Conservation (phyloP, 441 rosid genomes). For the Geranium incanum region DNA sequence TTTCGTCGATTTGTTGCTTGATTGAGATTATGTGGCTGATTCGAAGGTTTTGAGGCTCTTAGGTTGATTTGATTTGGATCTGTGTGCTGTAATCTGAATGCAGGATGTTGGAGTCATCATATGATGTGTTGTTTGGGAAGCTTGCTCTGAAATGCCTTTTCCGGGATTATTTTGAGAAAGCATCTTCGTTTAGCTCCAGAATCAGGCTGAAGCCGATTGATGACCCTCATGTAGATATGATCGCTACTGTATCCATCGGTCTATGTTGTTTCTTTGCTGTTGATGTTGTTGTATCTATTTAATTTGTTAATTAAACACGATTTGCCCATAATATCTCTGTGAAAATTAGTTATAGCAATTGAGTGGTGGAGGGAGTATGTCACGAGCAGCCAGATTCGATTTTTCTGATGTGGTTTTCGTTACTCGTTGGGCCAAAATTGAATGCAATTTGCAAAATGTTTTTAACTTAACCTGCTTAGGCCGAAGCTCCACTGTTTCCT, state of each 20-base stretch:
- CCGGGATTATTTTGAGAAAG: conserved; percentile 81
- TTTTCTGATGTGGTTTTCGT: background rate
- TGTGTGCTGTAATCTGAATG: conserved; percentile 13
- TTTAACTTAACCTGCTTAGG: conserved; percentile 36
- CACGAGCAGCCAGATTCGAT: background rate
- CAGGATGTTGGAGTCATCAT: conserved; percentile 88
- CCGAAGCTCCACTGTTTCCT: conserved; percentile 58
- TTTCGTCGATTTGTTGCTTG: background rate
- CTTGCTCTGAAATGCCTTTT: conserved; percentile 69
- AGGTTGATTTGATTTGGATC: background rate
- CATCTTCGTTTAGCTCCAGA: conserved; percentile 56
- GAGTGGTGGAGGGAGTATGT: background rate
- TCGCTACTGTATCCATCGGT: conserved; percentile 65
- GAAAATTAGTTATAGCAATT: no score
- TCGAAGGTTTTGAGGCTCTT: background rate
- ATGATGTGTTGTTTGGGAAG: conserved; percentile 71
- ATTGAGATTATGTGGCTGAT: background rate
- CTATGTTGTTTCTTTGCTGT: background rate
- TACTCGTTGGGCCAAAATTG: background rate
- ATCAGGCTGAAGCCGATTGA: conserved; percentile 80
- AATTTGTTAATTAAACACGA: no score
- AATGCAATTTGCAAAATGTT: background rate
- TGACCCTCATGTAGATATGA: conserved; percentile 84
- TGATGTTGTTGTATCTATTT: background rate
- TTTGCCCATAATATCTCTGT: no score